Evolutionary conservation across 768 basidiomycete genomes (phyloP), one percentile per base, ranked within the genome.

Genomic region (Panellus pusillus): DNA sequence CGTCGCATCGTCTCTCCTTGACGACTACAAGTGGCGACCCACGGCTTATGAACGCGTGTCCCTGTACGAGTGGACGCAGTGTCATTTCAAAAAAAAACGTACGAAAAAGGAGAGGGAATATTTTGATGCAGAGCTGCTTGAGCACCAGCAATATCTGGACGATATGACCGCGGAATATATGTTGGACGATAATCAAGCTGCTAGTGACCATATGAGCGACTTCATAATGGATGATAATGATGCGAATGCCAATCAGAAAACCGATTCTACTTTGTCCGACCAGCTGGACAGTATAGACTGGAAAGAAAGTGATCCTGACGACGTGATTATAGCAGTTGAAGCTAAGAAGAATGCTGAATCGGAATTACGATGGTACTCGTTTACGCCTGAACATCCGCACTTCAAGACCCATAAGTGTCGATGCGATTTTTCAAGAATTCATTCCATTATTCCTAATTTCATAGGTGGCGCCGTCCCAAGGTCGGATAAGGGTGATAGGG

Each of bases 401-500:
- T 6, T 13, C 13, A 17, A 29, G 4, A 24, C 36, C 31, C 47
- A 54, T 43, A 29, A 27, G 2, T 19, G 44, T 14, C 15, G 32
- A 41, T 47, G 47, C 28, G 40, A 43, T 28, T 28, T 27, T 44
- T 12, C 24, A 29, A 17, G 27, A 13, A 24, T 57, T 24, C 13
- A 50, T 24, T 24, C 48, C 5, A 18, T 43, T 12, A 63, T 68
- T 3, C 66, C 67, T 0, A 65, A 66, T 48, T 70, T 68, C 58
- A 39, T 67, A 1, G 66, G 66, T 2, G 60, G 52, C 3, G 37
- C 47, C 2, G 41, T 68, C 6, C 69, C 69, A 15, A 35, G 61
- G 14, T 7, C 35, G 14, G 68, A 72, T 50, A 42, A 54, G 47
- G 70, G 66, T 3, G 70, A 71, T 57, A 35, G 60, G 13, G 66